Conservation (phyloP, 352 stramenopile genomes). For the Pythium phragmiticola region DNA sequence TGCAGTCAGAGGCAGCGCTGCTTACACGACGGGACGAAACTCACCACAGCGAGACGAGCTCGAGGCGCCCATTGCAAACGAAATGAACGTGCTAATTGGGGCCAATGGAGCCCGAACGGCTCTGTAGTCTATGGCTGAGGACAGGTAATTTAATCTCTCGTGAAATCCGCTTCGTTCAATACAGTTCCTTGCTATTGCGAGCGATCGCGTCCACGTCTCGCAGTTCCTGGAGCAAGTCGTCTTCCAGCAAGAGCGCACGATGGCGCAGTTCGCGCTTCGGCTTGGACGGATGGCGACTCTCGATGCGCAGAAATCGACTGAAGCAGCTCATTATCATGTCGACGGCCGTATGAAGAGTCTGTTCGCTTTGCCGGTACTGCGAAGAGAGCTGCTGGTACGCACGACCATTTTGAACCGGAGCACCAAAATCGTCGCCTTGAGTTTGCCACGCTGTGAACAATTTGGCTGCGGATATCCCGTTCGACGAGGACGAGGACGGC, state of each 20-base stretch:
- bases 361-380: constrained; percentile 44
- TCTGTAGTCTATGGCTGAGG: not conserved
- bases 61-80: constrained; percentile 49
- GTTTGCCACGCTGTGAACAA: constrained; percentile 1
- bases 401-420: constrained; percentile 1
- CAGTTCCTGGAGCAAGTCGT: constrained; percentile 62
- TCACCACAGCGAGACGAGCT: constrained; percentile 11
- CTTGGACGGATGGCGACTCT: constrained; percentile 30
- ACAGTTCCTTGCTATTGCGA: constrained; percentile 25
- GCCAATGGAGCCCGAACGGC: constrained; percentile 26
- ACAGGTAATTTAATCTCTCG: constrained; percentile 6
- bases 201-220: constrained; percentile 40
- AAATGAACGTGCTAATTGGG: constrained; percentile 62
- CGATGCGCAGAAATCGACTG: constrained; percentile 60
- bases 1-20: not conserved
- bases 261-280: constrained; percentile 46
- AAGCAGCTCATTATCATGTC: constrained; percentile 51
- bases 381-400: constrained; percentile 28
- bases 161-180: not conserved
- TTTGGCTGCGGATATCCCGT: not conserved
- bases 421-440: constrained; percentile 1
- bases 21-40: constrained; percentile 30
- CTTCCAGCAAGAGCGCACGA: constrained; percentile 54
- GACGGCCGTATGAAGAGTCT: constrained; percentile 39
- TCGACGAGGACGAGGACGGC: not conserved